Conservation (phyloP, 257 asterid species). For the Scutellaria minor region DNA sequence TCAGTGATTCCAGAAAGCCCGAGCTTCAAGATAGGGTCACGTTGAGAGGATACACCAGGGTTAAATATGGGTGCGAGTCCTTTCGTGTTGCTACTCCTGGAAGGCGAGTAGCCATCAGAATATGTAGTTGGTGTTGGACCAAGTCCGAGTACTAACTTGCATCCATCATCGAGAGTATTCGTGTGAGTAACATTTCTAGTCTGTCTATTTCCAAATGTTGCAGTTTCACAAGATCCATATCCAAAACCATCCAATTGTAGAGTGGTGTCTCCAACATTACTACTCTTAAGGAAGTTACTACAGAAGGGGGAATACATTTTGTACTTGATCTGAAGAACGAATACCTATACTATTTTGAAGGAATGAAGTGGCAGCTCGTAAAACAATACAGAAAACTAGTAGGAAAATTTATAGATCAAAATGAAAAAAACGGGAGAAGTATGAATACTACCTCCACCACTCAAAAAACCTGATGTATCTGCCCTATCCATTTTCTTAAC, state of each 20-base stretch:
- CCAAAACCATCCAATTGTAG: constrained; percentile 77
- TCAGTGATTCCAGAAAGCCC: constrained; percentile 64
- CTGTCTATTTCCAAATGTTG: constrained; percentile 44
- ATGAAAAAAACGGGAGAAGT: constrained; percentile 45
- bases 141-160: constrained; percentile 87
- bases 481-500: constrained; percentile 69
- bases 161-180: constrained; percentile 67
- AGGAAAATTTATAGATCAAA: constrained; percentile 40
- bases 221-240: constrained; percentile 51
- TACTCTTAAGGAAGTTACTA: constrained; percentile 44
- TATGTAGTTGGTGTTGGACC: constrained; percentile 84
- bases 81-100: constrained; percentile 48
- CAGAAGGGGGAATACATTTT: constrained; percentile 47
- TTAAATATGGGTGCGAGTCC: constrained; percentile 36
- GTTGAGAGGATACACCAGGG: constrained; percentile 47
- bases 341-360: constrained; percentile 29
- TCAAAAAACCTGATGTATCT: constrained; percentile 87
- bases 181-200: constrained; percentile 37
- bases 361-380: constrained; percentile 34
- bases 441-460: constrained; percentile 67
- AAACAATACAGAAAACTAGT: constrained; percentile 35
- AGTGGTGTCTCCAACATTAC: constrained; percentile 63
- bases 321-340: constrained; percentile 43
- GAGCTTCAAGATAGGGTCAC: constrained; percentile 66
- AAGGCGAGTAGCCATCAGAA: constrained; percentile 48